Percentiles rank a stretch among this genome's conserved stretches.
phyloP scores from a whole-genome alignment of 805 yeast species.

The Cyberlindnera galapagoensis region DNA sequence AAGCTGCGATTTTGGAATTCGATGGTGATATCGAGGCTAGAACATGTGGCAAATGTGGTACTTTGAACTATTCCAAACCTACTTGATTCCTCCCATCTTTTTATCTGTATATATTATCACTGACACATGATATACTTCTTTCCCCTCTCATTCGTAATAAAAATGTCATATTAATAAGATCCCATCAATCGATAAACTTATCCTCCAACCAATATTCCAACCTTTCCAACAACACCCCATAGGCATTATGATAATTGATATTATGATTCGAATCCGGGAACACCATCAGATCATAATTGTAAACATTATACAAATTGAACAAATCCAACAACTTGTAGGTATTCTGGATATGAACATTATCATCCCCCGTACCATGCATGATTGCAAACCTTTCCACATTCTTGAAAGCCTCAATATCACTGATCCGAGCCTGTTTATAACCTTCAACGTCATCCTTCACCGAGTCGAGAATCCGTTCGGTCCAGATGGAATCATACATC shows the following conservation, averaged over 20 bases:
- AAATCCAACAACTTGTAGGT: conserved; percentile 55
- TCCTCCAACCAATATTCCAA: conserved; percentile 46
- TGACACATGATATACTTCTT: background rate
- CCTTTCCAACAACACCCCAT: conserved; percentile 63
- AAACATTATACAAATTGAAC: conserved; percentile 44
- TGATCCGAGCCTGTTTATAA: conserved; percentile 40
- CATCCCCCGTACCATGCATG: conserved; percentile 84
- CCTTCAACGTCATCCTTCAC: conserved; percentile 45
- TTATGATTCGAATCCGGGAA: conserved; percentile 94
- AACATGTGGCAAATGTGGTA: conserved; percentile 72
- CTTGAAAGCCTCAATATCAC: conserved; percentile 36
- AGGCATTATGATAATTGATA: conserved; percentile 75
- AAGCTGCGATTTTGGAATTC: conserved; percentile 68
- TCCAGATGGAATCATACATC: conserved; percentile 69
- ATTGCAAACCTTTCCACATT: conserved; percentile 50
- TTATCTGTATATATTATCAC: background rate
- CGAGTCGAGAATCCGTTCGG: conserved; percentile 67
- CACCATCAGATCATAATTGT: conserved; percentile 77
- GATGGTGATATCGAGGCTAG: conserved; percentile 56
- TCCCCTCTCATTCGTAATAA: background rate
- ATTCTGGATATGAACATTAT: conserved; percentile 76
- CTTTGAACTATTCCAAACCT: conserved; percentile 63
- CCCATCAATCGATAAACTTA: conserved; percentile 1
- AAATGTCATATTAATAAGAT: background rate
- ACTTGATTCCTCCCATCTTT: conserved; percentile 20